phyloP scores from a whole-genome alignment of 1,284 basidiomycete genomes.

The Wallemia ichthyophaga region DNA sequence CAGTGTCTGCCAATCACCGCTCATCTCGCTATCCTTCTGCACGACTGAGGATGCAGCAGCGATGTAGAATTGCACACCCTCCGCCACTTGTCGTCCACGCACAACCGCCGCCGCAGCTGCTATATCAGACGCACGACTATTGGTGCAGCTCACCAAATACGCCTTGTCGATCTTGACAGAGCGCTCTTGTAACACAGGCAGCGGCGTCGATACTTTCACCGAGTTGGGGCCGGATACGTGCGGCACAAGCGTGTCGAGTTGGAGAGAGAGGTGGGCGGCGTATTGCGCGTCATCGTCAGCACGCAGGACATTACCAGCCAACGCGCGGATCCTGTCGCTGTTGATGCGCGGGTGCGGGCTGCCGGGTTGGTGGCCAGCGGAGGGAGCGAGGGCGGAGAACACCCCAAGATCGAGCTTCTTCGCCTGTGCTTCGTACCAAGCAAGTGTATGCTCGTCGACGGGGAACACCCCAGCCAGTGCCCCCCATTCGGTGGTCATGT shows the following conservation, averaged over 20 bases:
- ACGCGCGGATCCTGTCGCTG: slow-evolving; percentile 32
- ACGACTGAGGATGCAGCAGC: slow-evolving; percentile 78
- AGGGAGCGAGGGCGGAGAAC: slow-evolving; percentile 19
- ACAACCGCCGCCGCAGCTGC: slow-evolving; percentile 70
- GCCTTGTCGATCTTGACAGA: slow-evolving; percentile 79
- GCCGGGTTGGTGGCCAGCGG: slow-evolving; percentile 10
- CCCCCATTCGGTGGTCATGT: slow-evolving; percentile 99
- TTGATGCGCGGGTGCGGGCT: slow-evolving; percentile 59
- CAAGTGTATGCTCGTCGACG: slow-evolving; percentile 46
- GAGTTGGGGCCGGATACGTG: slow-evolving; percentile 93
- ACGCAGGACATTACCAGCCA: slow-evolving; percentile 25
- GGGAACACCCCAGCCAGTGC: slow-evolving; percentile 88
- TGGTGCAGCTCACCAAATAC: slow-evolving; percentile 94
- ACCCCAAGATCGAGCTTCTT: slow-evolving; percentile 47
- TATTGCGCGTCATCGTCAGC: slow-evolving; percentile 62
- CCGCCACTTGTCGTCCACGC: slow-evolving; percentile 50
- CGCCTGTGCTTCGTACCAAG: slow-evolving; percentile 65
- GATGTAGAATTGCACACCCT: slow-evolving; percentile 86
- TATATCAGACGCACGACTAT: slow-evolving; percentile 84
- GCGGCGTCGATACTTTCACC: slow-evolving; percentile 78
- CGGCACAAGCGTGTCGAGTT: slow-evolving; percentile 74
- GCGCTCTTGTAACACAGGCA: slow-evolving; percentile 42
- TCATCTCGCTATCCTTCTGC: slow-evolving; percentile 56
- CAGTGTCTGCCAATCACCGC: slow-evolving; percentile 68
- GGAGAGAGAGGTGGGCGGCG: slow-evolving; percentile 62